phyloP scores from a whole-genome alignment of 2,329 filamentous ascomycete genomes.

The Drechslerella coelobrocha region DNA sequence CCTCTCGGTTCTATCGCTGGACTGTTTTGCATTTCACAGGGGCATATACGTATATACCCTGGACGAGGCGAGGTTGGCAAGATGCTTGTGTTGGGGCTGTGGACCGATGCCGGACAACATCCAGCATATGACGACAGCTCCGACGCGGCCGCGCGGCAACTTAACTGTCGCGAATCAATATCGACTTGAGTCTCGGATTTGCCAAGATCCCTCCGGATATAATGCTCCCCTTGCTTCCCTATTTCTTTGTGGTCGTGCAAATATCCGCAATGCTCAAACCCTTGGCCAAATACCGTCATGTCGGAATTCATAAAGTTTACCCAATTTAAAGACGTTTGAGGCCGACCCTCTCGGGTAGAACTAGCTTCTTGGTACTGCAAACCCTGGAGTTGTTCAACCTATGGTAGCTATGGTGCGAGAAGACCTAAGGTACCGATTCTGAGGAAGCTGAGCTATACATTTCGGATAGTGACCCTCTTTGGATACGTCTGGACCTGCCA shows the following conservation, averaged over 20 bases:
- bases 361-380: too few relatives aligned
- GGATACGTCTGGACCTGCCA: too few relatives aligned
- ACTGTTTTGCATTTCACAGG: background rate
- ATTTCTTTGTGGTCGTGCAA: background rate
- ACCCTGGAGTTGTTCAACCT: too few relatives aligned
- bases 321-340: background rate
- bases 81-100: background rate
- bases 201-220: slow-evolving; percentile 1
- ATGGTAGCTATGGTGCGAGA: too few relatives aligned
- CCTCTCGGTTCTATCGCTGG: background rate
- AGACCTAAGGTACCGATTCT: background rate
- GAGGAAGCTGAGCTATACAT: background rate
- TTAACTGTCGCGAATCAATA: background rate
- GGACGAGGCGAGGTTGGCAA: background rate
- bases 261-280: background rate
- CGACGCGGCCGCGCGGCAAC: too few relatives aligned
- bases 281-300: background rate
- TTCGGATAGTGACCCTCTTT: background rate
- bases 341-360: too few relatives aligned
- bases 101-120: background rate
- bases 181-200: background rate
- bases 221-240: background rate
- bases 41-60: background rate
- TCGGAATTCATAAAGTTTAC: slow-evolving; percentile 13
- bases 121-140: background rate